Percentiles rank a stretch among this genome's conserved stretches.
phyloP scores from a whole-genome alignment of 2,329 filamentous ascomycete genomes.

The Blastomyces gilchristii region DNA sequence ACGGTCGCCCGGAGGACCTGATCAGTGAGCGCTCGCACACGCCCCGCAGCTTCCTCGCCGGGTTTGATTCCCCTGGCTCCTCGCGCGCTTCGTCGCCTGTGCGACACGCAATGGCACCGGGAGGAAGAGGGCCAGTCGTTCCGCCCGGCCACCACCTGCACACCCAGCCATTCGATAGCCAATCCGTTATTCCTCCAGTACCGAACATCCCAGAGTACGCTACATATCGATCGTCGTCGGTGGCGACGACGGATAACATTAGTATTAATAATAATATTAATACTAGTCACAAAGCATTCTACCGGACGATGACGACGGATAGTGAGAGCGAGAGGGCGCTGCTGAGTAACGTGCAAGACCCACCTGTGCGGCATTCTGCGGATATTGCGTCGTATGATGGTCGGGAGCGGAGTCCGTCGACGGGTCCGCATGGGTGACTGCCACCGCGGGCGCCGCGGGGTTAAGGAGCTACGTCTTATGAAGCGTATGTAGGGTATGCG shows the following conservation, averaged over 20 bases:
- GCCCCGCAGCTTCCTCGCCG: constrained; percentile 26
- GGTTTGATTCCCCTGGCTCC: constrained; percentile 30
- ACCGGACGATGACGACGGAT: constrained; percentile 26
- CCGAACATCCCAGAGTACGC: constrained; percentile 15
- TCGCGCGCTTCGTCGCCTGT: constrained; percentile 33
- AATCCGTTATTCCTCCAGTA: constrained; percentile 12
- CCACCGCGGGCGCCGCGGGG: neutral
- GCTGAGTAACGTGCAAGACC: constrained; percentile 28
- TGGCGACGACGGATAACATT: constrained; percentile 15
- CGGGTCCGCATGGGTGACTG: neutral
- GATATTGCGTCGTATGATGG: constrained; percentile 22
- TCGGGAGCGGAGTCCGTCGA: constrained; percentile 25
- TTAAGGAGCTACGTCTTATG: constrained; percentile 11
- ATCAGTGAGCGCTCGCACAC: constrained; percentile 38
- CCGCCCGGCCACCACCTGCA: constrained; percentile 20
- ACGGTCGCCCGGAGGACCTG: constrained; percentile 36
- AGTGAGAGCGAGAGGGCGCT: constrained; percentile 34
- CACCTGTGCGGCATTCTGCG: constrained; percentile 14
- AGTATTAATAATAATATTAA: too few relatives aligned
- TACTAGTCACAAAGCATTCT: constrained; percentile 19
- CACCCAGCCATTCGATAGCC: constrained; percentile 16
- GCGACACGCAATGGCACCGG: constrained; percentile 14
- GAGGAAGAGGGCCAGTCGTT: neutral
- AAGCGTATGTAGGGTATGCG: constrained; percentile 12
- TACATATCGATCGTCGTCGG: neutral